Conservation (phyloP, 2,329 filamentous ascomycete genomes). For the Cladorrhinum sp. region DNA sequence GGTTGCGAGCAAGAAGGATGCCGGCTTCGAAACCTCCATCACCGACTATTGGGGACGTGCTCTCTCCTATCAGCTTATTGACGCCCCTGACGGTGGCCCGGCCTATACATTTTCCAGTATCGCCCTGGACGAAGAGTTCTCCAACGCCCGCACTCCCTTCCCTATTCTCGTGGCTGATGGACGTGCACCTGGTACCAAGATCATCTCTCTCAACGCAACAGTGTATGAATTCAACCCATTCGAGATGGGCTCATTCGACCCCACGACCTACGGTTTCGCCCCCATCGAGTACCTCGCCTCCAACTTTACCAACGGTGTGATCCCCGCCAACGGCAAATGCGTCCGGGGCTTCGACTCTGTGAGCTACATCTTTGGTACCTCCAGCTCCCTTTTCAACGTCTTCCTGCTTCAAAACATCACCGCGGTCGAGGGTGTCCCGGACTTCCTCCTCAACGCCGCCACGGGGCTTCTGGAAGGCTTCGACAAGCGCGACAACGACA, state of each 20-base stretch:
- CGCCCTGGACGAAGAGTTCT: constrained; percentile 43
- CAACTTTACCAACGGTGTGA: constrained; percentile 50
- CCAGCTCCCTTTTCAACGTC: constrained; percentile 79
- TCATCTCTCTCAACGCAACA: constrained; percentile 54
- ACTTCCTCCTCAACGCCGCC: constrained; percentile 51
- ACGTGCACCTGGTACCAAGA: constrained; percentile 42
- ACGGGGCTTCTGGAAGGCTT: constrained; percentile 51
- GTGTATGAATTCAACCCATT: constrained; percentile 64
- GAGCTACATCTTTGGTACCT: constrained; percentile 83
- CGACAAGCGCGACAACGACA: constrained; percentile 48
- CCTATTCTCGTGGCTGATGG: constrained; percentile 50
- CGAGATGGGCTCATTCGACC: constrained; percentile 64
- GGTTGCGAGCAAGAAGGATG: constrained; percentile 59
- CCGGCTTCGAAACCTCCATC: constrained; percentile 66
- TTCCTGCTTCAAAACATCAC: constrained; percentile 64
- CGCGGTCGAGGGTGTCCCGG: constrained; percentile 38
- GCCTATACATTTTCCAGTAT: constrained; percentile 77
- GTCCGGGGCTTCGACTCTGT: constrained; percentile 78
- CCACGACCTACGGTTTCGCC: constrained; percentile 57
- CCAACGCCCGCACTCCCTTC: constrained; percentile 42
- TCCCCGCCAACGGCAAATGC: constrained; percentile 58
- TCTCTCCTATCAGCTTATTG: constrained; percentile 81
- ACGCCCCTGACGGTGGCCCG: constrained; percentile 69
- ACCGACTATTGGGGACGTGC: constrained; percentile 90
- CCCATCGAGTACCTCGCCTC: constrained; percentile 60